A percentile compares a stretch with the other conserved stretches of the same genome.
phyloP scores from a whole-genome alignment of 2,329 filamentous ascomycete species.

The Pseudopyricularia cyperi region DNA sequence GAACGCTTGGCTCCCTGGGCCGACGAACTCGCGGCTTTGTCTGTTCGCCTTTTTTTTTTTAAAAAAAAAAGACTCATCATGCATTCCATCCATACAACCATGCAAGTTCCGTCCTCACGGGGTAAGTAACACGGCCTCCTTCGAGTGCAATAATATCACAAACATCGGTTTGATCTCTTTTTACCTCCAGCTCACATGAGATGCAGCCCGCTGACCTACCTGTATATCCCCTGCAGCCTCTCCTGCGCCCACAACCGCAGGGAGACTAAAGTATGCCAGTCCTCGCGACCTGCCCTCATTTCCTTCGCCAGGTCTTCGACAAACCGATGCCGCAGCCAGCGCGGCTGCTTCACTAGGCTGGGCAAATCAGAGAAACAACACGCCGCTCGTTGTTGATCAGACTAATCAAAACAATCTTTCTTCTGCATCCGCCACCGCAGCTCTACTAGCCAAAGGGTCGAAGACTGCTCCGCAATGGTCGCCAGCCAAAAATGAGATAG shows the following conservation, averaged over 20 bases:
- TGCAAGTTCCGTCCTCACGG: slow-evolving; percentile 1
- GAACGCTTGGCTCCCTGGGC: no score
- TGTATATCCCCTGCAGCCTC: background rate
- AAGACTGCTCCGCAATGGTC: slow-evolving; percentile 42
- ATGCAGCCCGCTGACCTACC: background rate
- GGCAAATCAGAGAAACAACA: slow-evolving; percentile 42
- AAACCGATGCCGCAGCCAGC: slow-evolving; percentile 50
- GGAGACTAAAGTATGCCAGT: slow-evolving; percentile 55
- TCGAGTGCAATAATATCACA: background rate
- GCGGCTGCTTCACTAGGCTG: slow-evolving; percentile 66
- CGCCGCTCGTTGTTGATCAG: slow-evolving; percentile 31
- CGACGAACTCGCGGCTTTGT: background rate
- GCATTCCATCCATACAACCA: slow-evolving; percentile 1
- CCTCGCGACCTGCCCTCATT: slow-evolving; percentile 63
- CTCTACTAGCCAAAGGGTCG: slow-evolving; percentile 25
- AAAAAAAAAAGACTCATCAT: background rate
- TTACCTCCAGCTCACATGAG: background rate
- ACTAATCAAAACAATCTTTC: background rate
- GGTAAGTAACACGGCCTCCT: background rate
- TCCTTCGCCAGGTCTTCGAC: slow-evolving; percentile 49
- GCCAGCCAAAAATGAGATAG: slow-evolving; percentile 39
- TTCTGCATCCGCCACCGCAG: slow-evolving; percentile 32
- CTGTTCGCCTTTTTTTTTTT: background rate
- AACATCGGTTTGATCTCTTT: background rate
- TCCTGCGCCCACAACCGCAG: slow-evolving; percentile 10